Base-by-base conservation (phyloP, 495 filamentous ascomycete genomes). In the Tuber calosporum region DNA sequence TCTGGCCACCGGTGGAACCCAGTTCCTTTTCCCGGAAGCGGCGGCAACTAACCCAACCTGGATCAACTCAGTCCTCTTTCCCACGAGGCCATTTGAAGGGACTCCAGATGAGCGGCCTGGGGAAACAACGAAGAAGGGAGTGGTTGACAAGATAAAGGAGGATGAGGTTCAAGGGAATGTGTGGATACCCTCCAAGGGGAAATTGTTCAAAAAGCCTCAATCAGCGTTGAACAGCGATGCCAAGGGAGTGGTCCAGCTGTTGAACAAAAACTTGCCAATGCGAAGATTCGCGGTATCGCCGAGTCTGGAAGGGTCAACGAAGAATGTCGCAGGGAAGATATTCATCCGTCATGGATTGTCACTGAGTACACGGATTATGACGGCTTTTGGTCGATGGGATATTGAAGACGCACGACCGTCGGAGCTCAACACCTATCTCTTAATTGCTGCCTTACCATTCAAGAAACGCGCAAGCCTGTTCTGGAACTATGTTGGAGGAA, bases 1-100 rank as follows among this genome's bases (percentile, higher is more conserved):
- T 43, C 68, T 75, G 34, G 76, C 72, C 13, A 69, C 69, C 7
- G 72, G 76, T 15, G 76, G 68, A 41, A 79, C 76, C 2, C 69
- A 79, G 22, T 75, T 78, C 17, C 58, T 78, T 22, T 79, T 79
- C 15, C 69, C 77, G 4, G 76, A 74, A 68, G 66, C 76, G 11
- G n/a, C 66, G 20, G 30, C 26, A 1, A 68, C 42, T 19, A 72
- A 79, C 38, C 42, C 67, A 43, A 71, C 70, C 0, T 79, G 77
- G 77, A 75, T 72, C 36, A 43, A 69, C 20, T 40, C 72, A 7
- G 17, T 79, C 1, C 38, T 37, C 6, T 79, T 79, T 37, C 77
- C 77, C 2, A 79, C 76, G 22, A 71, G 77, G 30, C 30, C 58
- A 13, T 68, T 72, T 4, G 34, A 40, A n/a, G 42, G 42, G 15